phyloP scores from a whole-genome alignment of 2,329 filamentous ascomycete genomes.

The Monascus ruber region DNA sequence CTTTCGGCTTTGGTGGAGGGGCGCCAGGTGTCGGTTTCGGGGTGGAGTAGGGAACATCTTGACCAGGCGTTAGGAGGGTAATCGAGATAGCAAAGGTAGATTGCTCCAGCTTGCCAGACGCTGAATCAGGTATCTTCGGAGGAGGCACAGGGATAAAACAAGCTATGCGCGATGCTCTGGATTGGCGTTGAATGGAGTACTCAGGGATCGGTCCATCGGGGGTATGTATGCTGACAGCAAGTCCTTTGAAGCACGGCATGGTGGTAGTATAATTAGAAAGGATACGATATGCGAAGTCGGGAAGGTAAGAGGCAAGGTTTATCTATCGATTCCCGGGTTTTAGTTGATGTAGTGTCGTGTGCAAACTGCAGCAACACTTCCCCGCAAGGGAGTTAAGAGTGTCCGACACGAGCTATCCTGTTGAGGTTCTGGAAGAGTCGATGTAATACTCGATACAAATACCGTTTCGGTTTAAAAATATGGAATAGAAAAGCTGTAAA shows the following conservation, averaged over 20 bases:
- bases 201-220: constrained; percentile 72
- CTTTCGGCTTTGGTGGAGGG: constrained; percentile 69
- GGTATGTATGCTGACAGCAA: constrained; percentile 92
- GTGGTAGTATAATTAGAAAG: neutral
- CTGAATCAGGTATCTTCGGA: constrained; percentile 59
- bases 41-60: constrained; percentile 84
- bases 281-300: neutral
- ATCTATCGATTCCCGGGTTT: no score
- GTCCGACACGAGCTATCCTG: no score
- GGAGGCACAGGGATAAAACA: constrained; percentile 94
- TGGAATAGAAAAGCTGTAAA: no score
- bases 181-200: constrained; percentile 90
- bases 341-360: no score
- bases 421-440: no score
- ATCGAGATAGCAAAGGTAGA: constrained; percentile 98
- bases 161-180: constrained; percentile 81
- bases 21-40: constrained; percentile 67
- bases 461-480: no score
- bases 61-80: constrained; percentile 77
- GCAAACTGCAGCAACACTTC: no score
- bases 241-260: constrained; percentile 98
- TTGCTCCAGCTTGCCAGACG: constrained; percentile 70
- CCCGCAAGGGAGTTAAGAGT: no score
- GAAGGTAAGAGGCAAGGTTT: neutral
- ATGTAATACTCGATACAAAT: no score